Conservation (phyloP, 2,329 filamentous ascomycete genomes). For the Pestalotiopsis sp. region DNA sequence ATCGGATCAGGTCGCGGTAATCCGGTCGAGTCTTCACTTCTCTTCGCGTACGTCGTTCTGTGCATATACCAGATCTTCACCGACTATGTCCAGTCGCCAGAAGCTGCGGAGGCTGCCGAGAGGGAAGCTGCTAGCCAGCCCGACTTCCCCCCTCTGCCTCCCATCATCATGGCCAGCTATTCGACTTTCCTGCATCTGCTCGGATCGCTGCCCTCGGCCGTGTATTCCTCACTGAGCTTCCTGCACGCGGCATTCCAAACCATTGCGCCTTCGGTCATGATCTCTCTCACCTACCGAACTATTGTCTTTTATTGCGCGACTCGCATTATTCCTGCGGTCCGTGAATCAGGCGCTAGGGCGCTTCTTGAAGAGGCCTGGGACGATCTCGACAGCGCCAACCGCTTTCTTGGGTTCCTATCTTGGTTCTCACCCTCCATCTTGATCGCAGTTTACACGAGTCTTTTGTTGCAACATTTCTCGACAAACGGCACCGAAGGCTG, state of each 20-base stretch:
- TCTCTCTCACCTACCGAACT: conserved; percentile 89
- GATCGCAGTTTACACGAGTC: conserved; percentile 93
- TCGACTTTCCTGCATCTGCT: conserved; percentile 86
- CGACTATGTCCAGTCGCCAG: conserved; percentile 84
- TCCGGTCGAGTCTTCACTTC: conserved; percentile 88
- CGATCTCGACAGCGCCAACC: conserved; percentile 80
- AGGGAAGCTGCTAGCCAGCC: conserved; percentile 61
- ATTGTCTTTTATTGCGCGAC: conserved; percentile 96
- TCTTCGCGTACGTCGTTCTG: conserved; percentile 97
- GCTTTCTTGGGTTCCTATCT: conserved; percentile 79
- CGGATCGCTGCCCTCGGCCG: conserved; percentile 78
- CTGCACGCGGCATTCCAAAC: conserved; percentile 92
- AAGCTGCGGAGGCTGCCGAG: conserved; percentile 57
- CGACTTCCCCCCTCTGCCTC: conserved; percentile 95
- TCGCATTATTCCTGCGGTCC: conserved; percentile 91
- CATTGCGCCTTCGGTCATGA: conserved; percentile 93
- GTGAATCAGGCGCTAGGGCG: conserved; percentile 81
- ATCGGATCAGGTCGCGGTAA: conserved; percentile 94
- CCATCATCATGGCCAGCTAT: conserved; percentile 98
- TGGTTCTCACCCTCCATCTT: conserved; percentile 96
- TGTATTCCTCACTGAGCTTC: conserved; percentile 83
- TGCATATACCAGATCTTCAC: conserved; percentile 99
- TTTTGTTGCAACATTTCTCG: conserved; percentile 94
- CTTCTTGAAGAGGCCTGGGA: conserved; percentile 86
- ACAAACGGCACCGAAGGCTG: conserved; percentile 76